Percentiles rank a stretch among this genome's conserved stretches.
Evolutionary conservation across 768 basidiomycete species (phyloP).

Genomic region (Tulasnella sp.): DNA sequence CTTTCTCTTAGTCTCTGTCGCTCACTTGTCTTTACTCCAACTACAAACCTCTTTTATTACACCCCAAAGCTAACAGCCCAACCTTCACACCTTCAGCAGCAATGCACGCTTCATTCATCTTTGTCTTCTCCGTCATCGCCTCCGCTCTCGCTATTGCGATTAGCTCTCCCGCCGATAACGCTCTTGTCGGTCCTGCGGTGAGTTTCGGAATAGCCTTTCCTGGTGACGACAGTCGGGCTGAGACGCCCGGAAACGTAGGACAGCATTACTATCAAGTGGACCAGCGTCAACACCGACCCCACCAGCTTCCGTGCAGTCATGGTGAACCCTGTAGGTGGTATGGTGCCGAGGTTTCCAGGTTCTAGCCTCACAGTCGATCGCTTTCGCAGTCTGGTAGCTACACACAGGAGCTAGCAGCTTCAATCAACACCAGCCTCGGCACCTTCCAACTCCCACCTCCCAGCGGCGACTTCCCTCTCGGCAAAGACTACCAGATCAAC

Average conservation of each 20-base stretch:
- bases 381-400: background rate
- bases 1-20: conserved; percentile 11
- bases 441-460: background rate
- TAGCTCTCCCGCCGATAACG: background rate
- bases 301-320: conserved; percentile 4
- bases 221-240: background rate
- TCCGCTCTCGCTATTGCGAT: conserved; percentile 1
- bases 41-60: background rate
- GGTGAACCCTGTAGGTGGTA: conserved; percentile 8
- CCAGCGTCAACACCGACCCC: conserved; percentile 14
- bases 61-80: background rate
- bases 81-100: background rate
- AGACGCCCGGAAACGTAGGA: background rate
- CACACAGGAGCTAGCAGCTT: background rate
- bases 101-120: conserved; percentile 12
- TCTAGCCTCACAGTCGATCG: background rate
- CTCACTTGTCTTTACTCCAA: background rate
- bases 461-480: background rate
- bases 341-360: background rate
- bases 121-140: conserved; percentile 8
- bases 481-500: conserved; percentile 2
- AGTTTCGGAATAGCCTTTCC: background rate
- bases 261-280: conserved; percentile 8
- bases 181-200: background rate
- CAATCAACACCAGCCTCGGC: background rate